These are phyloP conservation scores for Xylaria hypoxylon DNA, from an alignment of 2,329 filamentous ascomycete species.

Conservation along the genomic window DNA sequence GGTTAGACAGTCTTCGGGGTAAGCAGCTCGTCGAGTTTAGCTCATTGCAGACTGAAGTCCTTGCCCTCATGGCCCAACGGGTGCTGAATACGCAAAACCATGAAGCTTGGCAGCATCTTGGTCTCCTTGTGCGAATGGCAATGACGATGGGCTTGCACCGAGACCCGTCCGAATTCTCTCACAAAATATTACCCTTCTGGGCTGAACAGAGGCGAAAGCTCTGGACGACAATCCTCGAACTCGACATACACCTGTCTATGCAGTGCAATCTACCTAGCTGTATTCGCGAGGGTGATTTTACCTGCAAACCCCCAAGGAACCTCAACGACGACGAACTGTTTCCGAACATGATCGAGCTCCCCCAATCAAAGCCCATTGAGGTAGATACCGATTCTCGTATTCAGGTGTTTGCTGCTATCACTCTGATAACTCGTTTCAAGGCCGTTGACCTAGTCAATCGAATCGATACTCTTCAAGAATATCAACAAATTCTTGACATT, in stretches of 20 bases:
- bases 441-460: slow-evolving; percentile 63
- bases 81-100: slow-evolving; percentile 63
- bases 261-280: slow-evolving; percentile 64
- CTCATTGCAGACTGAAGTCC: slow-evolving; percentile 60
- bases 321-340: slow-evolving; percentile 64
- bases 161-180: slow-evolving; percentile 65
- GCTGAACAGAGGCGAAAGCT: slow-evolving; percentile 66
- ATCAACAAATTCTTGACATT: slow-evolving; percentile 64
- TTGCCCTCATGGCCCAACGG: slow-evolving; percentile 64
- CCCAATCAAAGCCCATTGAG: slow-evolving; percentile 62
- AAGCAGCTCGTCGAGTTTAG: slow-evolving; percentile 65
- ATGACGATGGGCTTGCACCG: slow-evolving; percentile 71
- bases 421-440: slow-evolving; percentile 61
- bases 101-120: slow-evolving; percentile 66
- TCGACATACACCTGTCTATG: slow-evolving; percentile 67
- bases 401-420: slow-evolving; percentile 65
- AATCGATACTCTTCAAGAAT: slow-evolving; percentile 65
- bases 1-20: slow-evolving; percentile 64
- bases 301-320: slow-evolving; percentile 65
- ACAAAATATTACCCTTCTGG: slow-evolving; percentile 62
- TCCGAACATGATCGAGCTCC: slow-evolving; percentile 61
- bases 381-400: slow-evolving; percentile 65
- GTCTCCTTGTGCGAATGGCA: slow-evolving; percentile 66
- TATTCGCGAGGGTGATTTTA: slow-evolving; percentile 65
- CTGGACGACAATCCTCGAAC: slow-evolving; percentile 68